Evolutionary conservation across 2,329 filamentous ascomycete species (phyloP), one percentile per base, ranked within the genome.

Genomic region (Nemania abortiva): DNA sequence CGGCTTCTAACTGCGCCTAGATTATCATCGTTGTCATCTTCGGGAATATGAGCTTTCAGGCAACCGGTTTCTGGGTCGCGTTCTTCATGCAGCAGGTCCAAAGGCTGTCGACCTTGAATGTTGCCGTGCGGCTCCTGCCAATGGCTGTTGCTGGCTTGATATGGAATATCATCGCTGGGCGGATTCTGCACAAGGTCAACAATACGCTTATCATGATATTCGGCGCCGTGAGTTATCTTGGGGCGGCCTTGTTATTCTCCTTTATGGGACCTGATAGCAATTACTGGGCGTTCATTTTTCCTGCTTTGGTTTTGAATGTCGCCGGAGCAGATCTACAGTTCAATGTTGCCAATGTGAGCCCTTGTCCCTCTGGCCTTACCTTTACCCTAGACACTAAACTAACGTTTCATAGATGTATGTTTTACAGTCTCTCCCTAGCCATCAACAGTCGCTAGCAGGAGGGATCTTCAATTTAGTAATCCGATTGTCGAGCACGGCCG

Each of bases 281-380:
- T 20, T 92, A 92, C 76, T 92, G 90, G 90, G 85, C 85, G 0
- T 88, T 90, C 68, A 84, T 87, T 6, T 92, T 92, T 75, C 89
- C 90, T 0, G 85, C 85, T 0, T 78, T 91, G 47, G 78, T 89
- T 5, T 78, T 92, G 29, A 85, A 86, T 24, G 90, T 92, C 1
- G 81, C 91, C 3, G 90, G 90, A 0, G 89, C 89, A 0, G 91
- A 92, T 75, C 86, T 92, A 39, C 87, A 92, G 66, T 92, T 92
- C 77, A 91, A 91, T 68, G 90, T 92, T 24, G 86, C 88, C 3
- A 92, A 92, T 73, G 87, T 89, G 76, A 73, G 86, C 79, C n/a
- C 2, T 22, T 22, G 37, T 45, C 29, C 34, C 22, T 29, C 9
- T 39, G 22, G 37, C 63, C n/a, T 50, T 49, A 31, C 22, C 15